Conservation (phyloP, 192 early-diverging fungal genomes). For the Backusella australiensis region DNA sequence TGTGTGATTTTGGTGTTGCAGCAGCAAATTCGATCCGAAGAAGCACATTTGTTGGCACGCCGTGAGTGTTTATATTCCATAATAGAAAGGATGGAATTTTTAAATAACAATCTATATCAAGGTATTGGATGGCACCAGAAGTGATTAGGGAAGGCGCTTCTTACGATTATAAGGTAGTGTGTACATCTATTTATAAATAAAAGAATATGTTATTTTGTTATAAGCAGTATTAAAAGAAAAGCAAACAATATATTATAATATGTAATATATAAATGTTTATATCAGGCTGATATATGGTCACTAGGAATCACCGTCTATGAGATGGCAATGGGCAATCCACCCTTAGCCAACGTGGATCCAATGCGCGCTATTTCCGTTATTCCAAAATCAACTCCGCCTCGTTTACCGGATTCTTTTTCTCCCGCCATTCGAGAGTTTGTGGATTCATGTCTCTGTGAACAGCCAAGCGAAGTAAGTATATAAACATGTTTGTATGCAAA, state of each 20-base stretch:
- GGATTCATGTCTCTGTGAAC: constrained; percentile 76
- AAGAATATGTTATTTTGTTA: background rate
- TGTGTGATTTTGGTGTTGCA: constrained; percentile 97
- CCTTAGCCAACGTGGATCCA: constrained; percentile 88
- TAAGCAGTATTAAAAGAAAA: background rate
- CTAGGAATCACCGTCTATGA: constrained; percentile 98
- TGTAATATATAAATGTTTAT: background rate
- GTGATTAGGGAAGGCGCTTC: constrained; percentile 77
- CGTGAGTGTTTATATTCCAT: constrained; percentile 37
- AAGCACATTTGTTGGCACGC: constrained; percentile 95
- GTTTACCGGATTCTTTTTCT: constrained; percentile 79
- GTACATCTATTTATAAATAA: background rate
- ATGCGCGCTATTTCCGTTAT: constrained; percentile 88
- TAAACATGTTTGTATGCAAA: background rate
- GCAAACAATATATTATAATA: background rate
- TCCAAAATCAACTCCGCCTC: constrained; percentile 77
- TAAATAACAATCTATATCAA: constrained; percentile 2
- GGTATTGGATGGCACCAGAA: constrained; percentile 87
- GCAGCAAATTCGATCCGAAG: constrained; percentile 73
- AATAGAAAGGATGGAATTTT: background rate
- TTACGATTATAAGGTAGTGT: constrained; percentile 85
- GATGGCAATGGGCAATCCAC: constrained; percentile 93
- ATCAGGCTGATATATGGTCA: constrained; percentile 97
- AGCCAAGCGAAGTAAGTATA: constrained; percentile 69
- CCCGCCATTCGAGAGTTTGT: constrained; percentile 88